phyloP scores from a whole-genome alignment of 2,329 filamentous ascomycete species.

The Cladosporium sp. region DNA sequence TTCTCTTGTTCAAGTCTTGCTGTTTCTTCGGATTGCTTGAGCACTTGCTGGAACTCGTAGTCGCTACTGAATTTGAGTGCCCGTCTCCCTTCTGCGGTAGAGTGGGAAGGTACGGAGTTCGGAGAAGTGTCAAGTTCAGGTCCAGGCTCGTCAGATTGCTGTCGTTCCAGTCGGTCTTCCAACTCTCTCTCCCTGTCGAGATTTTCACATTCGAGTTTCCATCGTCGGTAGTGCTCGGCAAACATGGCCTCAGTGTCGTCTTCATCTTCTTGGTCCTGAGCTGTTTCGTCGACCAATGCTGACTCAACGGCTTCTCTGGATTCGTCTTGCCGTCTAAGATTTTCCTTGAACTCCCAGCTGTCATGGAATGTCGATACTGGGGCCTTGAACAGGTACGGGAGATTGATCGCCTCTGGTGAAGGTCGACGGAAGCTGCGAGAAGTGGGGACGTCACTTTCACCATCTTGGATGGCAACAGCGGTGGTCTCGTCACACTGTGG shows the following conservation, averaged over 20 bases:
- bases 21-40: slow-evolving; percentile 73
- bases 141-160: slow-evolving; percentile 38
- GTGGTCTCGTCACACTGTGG: slow-evolving; percentile 36
- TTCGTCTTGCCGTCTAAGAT: slow-evolving; percentile 37
- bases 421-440: slow-evolving; percentile 34
- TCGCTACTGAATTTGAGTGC: slow-evolving; percentile 66
- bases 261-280: slow-evolving; percentile 37
- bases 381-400: slow-evolving; percentile 49
- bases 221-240: slow-evolving; percentile 42
- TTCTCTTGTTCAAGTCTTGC: slow-evolving; percentile 68
- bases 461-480: slow-evolving; percentile 30
- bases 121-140: slow-evolving; percentile 50
- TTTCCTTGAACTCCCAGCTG: slow-evolving; percentile 42
- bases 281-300: slow-evolving; percentile 30
- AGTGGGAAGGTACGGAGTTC: slow-evolving; percentile 28
- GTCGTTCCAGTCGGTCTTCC: slow-evolving; percentile 40
- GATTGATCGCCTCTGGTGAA: slow-evolving; percentile 44
- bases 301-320: slow-evolving; percentile 41
- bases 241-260: slow-evolving; percentile 37
- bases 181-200: slow-evolving; percentile 46
- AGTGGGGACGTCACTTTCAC: slow-evolving; percentile 26
- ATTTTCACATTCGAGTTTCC: slow-evolving; percentile 45
- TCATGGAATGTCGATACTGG: slow-evolving; percentile 43
- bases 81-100: slow-evolving; percentile 58
- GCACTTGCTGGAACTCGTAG: slow-evolving; percentile 69